These are phyloP conservation scores for Saccharomycopsis sp. DNA, from an alignment of 805 yeast species.

Conservation along the genomic window DNA sequence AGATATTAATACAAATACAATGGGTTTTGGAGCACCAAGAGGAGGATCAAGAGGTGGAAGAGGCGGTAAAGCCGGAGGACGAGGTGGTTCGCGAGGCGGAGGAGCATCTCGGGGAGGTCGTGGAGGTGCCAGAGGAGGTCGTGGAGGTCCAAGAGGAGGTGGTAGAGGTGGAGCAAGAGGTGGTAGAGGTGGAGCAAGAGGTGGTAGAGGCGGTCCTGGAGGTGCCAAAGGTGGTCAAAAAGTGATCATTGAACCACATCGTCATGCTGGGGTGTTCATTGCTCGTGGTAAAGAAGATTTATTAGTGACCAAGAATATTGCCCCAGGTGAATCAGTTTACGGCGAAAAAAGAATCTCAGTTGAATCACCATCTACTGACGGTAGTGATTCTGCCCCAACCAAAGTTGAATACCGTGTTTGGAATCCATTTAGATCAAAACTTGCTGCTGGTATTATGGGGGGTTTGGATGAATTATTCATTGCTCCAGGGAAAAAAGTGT, in stretches of 20 bases:
- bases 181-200: constrained; percentile 46
- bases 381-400: constrained; percentile 82
- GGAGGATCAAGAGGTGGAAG: constrained; percentile 32
- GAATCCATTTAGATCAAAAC: constrained; percentile 99
- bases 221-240: constrained; percentile 91
- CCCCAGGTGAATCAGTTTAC: constrained; percentile 98
- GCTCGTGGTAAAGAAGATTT: constrained; percentile 99
- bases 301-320: constrained; percentile 91
- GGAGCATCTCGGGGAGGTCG: constrained; percentile 39
- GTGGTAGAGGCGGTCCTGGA: constrained; percentile 69
- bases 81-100: constrained; percentile 46
- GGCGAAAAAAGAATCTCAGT: constrained; percentile 95
- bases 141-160: constrained; percentile 52
- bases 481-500: constrained; percentile 96
- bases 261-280: constrained; percentile 97
- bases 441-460: constrained; percentile 99
- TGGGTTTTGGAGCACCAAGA: constrained; percentile 31
- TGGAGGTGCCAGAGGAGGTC: constrained; percentile 42
- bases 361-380: constrained; percentile 88
- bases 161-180: constrained; percentile 51
- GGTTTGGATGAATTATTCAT: constrained; percentile 97
- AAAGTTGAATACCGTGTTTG: constrained; percentile 98
- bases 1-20: too few relatives aligned
- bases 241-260: constrained; percentile 96
- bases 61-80: constrained; percentile 36